Percentiles rank a stretch among this genome's conserved stretches.
These are phyloP conservation scores for Cordyceps cicadae DNA, from an alignment of 2,329 filamentous ascomycete species.

Conservation along the genomic window DNA sequence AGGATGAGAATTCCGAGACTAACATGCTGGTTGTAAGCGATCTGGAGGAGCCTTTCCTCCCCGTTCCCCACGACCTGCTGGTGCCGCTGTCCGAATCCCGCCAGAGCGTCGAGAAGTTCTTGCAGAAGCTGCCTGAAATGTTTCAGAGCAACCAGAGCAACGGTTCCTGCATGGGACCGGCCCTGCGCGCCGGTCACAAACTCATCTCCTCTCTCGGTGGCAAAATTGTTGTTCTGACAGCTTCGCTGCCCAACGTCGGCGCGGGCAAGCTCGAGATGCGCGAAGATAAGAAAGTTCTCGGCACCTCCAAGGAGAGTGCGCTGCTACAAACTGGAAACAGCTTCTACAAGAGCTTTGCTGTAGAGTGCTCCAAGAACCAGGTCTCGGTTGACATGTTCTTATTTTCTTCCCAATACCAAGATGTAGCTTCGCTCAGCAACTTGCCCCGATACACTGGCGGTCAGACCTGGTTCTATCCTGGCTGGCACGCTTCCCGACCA, in stretches of 20 bases:
- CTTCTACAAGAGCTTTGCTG: conserved; percentile 98
- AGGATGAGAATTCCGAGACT: conserved; percentile 74
- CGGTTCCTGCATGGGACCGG: conserved; percentile 90
- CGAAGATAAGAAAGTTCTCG: conserved; percentile 92
- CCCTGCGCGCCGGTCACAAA: conserved; percentile 87
- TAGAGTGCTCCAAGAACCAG: conserved; percentile 98
- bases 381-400: conserved; percentile 98
- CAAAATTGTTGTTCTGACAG: conserved; percentile 86
- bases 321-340: conserved; percentile 87
- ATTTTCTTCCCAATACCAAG: conserved; percentile 92
- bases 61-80: conserved; percentile 83
- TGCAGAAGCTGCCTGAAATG: conserved; percentile 88
- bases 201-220: conserved; percentile 89
- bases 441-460: conserved; percentile 92
- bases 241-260: conserved; percentile 83
- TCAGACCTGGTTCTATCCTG: conserved; percentile 97
- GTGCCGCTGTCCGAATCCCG: conserved; percentile 85
- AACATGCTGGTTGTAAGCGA: conserved; percentile 93
- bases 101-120: conserved; percentile 83
- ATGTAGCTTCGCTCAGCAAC: conserved; percentile 93
- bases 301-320: conserved; percentile 82
- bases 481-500: conserved; percentile 87
- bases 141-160: conserved; percentile 90
- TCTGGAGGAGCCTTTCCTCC: conserved; percentile 91
- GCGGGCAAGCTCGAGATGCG: conserved; percentile 85